phyloP scores from a whole-genome alignment of 2,329 filamentous ascomycete genomes.

The Hypoxylon sp. region DNA sequence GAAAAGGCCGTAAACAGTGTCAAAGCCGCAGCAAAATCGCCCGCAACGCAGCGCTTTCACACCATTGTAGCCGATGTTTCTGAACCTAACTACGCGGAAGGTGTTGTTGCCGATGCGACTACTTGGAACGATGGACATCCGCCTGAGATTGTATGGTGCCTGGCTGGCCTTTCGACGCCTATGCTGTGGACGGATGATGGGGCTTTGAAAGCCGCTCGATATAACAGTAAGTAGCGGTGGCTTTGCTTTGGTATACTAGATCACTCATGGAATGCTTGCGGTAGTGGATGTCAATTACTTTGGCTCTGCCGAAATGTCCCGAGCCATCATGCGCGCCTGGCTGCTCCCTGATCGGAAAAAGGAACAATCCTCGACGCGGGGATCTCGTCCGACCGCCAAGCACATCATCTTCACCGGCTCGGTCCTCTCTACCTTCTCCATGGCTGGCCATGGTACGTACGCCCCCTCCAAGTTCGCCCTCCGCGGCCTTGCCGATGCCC shows the following conservation, averaged over 20 bases:
- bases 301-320: conserved; percentile 82
- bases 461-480: conserved; percentile 84
- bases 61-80: conserved; percentile 78
- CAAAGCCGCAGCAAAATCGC: conserved; percentile 64
- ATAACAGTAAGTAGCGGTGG: conserved; percentile 60
- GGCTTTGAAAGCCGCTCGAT: conserved; percentile 68
- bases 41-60: conserved; percentile 76
- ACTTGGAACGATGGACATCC: conserved; percentile 62
- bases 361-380: conserved; percentile 1
- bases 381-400: conserved; percentile 57
- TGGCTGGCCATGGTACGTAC: conserved; percentile 84
- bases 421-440: conserved; percentile 72
- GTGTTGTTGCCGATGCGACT: conserved; percentile 73
- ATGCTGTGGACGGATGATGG: conserved; percentile 75
- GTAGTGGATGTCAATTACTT: conserved; percentile 85
- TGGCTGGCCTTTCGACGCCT: conserved; percentile 77
- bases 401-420: conserved; percentile 89
- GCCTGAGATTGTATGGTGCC: conserved; percentile 88
- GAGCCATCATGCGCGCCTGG: conserved; percentile 79
- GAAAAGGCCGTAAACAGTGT: conserved; percentile 67
- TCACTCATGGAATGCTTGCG: background rate
- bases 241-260: background rate
- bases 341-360: conserved; percentile 57
- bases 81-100: conserved; percentile 68
- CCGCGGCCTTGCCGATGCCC: conserved; percentile 78